Conservation (phyloP, 2,329 filamentous ascomycete species). For the Botrytis sinoallii region DNA sequence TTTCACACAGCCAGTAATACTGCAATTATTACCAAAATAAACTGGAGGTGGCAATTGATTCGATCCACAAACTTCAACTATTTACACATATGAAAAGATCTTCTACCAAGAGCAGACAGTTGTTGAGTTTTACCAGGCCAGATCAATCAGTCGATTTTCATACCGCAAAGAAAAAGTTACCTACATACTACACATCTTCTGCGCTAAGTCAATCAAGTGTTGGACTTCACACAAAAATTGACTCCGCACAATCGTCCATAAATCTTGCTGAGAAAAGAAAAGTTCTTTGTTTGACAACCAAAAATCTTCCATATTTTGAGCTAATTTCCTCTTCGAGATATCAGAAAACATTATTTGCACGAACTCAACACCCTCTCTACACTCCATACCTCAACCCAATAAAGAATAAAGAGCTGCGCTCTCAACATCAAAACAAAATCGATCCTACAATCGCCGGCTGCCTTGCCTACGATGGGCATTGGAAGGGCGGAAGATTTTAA, state of each 20-base stretch:
- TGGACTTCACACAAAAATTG: background rate
- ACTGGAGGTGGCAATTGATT: slow-evolving; percentile 15
- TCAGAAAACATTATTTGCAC: slow-evolving; percentile 6
- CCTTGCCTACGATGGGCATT: slow-evolving; percentile 60
- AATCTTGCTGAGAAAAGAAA: background rate
- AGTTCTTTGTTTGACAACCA: slow-evolving; percentile 11
- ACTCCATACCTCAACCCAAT: background rate
- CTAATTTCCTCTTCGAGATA: slow-evolving; percentile 12
- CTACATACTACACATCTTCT: background rate
- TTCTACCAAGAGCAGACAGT: background rate
- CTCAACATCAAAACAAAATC: slow-evolving; percentile 27
- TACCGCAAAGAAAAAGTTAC: background rate
- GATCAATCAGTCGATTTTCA: background rate
- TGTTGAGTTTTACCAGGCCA: background rate
- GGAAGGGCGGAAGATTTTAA: slow-evolving; percentile 64
- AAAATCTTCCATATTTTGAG: background rate
- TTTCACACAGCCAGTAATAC: slow-evolving; percentile 3
- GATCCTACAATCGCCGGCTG: slow-evolving; percentile 21
- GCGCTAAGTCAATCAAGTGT: slow-evolving; percentile 16
- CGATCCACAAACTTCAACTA: background rate
- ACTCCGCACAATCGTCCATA: slow-evolving; percentile 5
- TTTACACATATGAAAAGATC: background rate
- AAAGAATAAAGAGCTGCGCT: slow-evolving; percentile 17
- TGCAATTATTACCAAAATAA: slow-evolving; percentile 13
- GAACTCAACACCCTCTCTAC: background rate